Conservation (phyloP, 352 stramenopile genomes). For the Phytophthora sojae region DNA sequence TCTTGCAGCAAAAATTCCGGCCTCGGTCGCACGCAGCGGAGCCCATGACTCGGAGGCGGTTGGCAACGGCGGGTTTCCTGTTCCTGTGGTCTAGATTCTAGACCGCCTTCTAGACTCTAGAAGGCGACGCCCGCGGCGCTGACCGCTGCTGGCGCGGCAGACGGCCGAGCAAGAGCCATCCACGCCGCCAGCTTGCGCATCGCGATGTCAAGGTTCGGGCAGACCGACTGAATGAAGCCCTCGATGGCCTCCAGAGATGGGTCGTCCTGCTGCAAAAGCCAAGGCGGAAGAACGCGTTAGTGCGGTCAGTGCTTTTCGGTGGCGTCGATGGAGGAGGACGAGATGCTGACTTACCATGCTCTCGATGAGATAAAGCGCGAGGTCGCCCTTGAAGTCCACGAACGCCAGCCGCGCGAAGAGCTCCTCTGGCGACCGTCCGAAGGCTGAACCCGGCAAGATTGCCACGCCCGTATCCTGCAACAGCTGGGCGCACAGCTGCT, state of each 20-base stretch:
- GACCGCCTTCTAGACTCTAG: too few species aligned
- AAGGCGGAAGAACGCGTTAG: constrained; percentile 7
- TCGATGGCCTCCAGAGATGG: constrained; percentile 75
- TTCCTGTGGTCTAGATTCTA: constrained; percentile 3
- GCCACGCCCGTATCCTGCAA: constrained; percentile 88
- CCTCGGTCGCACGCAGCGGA: background rate
- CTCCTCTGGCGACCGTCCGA: constrained; percentile 78
- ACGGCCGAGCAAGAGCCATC: constrained; percentile 51
- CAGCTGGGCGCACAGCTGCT: constrained; percentile 77
- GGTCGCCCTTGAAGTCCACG: constrained; percentile 90
- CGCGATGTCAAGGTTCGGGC: constrained; percentile 84
- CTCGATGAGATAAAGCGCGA: constrained; percentile 88
- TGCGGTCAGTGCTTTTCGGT: constrained; percentile 17
- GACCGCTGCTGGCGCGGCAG: constrained; percentile 25
- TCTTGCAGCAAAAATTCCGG: constrained; percentile 9
- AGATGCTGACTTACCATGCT: constrained; percentile 78
- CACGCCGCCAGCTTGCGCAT: constrained; percentile 83
- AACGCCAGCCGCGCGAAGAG: constrained; percentile 86
- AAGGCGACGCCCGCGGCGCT: constrained; percentile 8
- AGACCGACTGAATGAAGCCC: constrained; percentile 90
- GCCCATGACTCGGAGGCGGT: background rate
- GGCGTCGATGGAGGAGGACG: background rate
- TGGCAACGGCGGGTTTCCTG: constrained; percentile 27
- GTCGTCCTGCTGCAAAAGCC: constrained; percentile 61
- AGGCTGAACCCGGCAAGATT: constrained; percentile 85